Evolutionary conservation across 2,329 filamentous ascomycete genomes (phyloP).

Genomic region (Aureobasidium sp.): DNA sequence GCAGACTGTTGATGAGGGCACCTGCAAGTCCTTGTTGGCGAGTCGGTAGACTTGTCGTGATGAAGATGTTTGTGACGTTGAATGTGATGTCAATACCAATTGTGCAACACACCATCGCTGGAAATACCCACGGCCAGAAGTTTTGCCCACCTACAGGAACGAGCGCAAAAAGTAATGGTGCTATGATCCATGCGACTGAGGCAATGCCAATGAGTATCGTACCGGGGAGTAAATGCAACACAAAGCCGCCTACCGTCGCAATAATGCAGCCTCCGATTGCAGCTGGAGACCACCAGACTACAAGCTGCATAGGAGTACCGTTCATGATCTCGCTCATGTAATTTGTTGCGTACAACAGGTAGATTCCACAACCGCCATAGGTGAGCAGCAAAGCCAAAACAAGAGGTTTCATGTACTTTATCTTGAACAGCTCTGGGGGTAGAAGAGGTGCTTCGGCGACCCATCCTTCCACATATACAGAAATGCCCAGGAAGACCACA

Average conservation of each 20-base stretch:
- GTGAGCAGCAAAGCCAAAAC: constrained; percentile 55
- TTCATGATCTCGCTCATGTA: constrained; percentile 58
- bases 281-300: constrained; percentile 63
- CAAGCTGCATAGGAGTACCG: constrained; percentile 54
- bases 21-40: constrained; percentile 65
- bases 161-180: constrained; percentile 57
- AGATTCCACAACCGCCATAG: constrained; percentile 64
- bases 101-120: constrained; percentile 61
- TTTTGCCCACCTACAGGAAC: constrained; percentile 47
- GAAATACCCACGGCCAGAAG: constrained; percentile 71
- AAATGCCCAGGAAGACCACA: constrained; percentile 49
- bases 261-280: constrained; percentile 62
- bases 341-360: constrained; percentile 61
- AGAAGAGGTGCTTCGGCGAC: constrained; percentile 61
- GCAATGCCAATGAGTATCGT: constrained; percentile 58
- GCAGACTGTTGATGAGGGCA: constrained; percentile 61
- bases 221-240: constrained; percentile 60
- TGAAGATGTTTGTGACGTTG: constrained; percentile 69
- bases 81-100: constrained; percentile 70
- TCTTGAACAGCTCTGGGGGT: constrained; percentile 61
- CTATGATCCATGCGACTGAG: constrained; percentile 51
- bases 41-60: constrained; percentile 60
- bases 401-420: constrained; percentile 62
- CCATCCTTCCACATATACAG: constrained; percentile 67
- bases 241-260: constrained; percentile 54